Conservation (phyloP, 768 basidiomycete species). For the Trichaptum fuscoviolaceum region DNA sequence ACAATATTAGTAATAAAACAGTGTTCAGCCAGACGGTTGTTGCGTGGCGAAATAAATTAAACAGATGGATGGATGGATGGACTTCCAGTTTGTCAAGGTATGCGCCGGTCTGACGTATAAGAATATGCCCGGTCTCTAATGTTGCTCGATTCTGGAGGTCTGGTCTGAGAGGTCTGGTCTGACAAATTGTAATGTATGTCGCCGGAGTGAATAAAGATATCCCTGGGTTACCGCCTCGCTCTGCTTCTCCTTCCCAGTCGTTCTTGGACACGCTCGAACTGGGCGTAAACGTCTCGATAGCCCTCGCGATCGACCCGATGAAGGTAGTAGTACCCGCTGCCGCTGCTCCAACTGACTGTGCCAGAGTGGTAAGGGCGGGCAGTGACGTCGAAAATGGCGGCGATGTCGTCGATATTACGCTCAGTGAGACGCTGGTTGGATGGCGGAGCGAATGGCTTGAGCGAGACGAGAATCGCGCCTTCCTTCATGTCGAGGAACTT, state of each 20-base stretch:
- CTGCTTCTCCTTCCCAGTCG: background rate
- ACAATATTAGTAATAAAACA: background rate
- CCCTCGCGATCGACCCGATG: constrained; percentile 73
- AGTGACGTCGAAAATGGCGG: constrained; percentile 74
- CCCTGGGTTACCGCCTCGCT: background rate
- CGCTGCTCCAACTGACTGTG: constrained; percentile 77
- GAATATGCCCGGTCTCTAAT: background rate
- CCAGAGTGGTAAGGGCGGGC: constrained; percentile 65
- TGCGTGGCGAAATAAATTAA: background rate
- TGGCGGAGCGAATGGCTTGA: constrained; percentile 79
- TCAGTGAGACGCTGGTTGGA: constrained; percentile 72
- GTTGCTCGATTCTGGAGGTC: background rate
- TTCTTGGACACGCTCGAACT: constrained; percentile 37
- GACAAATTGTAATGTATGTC: no score
- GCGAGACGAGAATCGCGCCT: constrained; percentile 82
- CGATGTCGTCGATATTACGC: constrained; percentile 78
- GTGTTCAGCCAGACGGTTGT: background rate
- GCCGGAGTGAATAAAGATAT: no score
- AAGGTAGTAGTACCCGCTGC: constrained; percentile 65
- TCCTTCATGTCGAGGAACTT: constrained; percentile 95
- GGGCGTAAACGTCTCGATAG: constrained; percentile 53
- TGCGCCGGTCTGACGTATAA: background rate
- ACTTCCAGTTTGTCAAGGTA: background rate
- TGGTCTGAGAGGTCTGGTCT: background rate
- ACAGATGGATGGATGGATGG: background rate